phyloP scores from a whole-genome alignment of 2,329 filamentous ascomycete genomes.

The Colletotrichum lentis region DNA sequence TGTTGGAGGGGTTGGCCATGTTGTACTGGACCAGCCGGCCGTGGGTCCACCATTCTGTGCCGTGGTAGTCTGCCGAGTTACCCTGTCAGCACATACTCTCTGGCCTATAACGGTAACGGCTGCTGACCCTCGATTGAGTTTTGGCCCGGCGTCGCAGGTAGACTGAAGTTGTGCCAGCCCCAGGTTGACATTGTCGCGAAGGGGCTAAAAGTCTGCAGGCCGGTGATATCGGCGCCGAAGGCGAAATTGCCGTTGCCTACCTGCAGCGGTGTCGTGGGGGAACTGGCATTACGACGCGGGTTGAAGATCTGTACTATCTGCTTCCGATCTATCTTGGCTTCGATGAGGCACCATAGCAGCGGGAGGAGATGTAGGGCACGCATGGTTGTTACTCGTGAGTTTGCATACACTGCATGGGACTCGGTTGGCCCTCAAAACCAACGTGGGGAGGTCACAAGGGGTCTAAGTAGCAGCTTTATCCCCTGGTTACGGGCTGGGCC shows the following conservation, averaged over 20 bases:
- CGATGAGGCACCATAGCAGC: slow-evolving; percentile 35
- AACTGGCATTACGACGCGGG: slow-evolving; percentile 57
- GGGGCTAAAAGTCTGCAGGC: slow-evolving; percentile 56
- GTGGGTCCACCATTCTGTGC: slow-evolving; percentile 55
- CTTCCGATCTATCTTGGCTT: slow-evolving; percentile 45
- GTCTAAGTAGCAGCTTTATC: not conserved
- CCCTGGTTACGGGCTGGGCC: not conserved
- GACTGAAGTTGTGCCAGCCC: slow-evolving; percentile 60
- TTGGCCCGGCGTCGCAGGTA: slow-evolving; percentile 52
- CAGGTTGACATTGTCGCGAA: slow-evolving; percentile 58
- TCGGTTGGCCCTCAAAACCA: no score
- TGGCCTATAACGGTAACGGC: no score
- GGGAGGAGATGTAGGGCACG: slow-evolving; percentile 30
- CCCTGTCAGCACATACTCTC: not conserved
- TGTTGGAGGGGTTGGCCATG: slow-evolving; percentile 52
- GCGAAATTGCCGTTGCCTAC: slow-evolving; percentile 61
- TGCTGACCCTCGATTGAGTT: slow-evolving; percentile 33
- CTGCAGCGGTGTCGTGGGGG: slow-evolving; percentile 60
- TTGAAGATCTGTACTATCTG: slow-evolving; percentile 54
- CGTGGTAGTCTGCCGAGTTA: slow-evolving; percentile 47
- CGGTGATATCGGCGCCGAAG: slow-evolving; percentile 57
- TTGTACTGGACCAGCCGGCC: slow-evolving; percentile 53
- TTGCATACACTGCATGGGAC: not conserved
- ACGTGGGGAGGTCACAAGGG: not conserved
- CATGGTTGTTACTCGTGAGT: slow-evolving; percentile 11